Percentiles rank a stretch among this genome's conserved stretches.
phyloP scores from a whole-genome alignment of 2,329 filamentous ascomycete genomes.

The Fusarium sp. region DNA sequence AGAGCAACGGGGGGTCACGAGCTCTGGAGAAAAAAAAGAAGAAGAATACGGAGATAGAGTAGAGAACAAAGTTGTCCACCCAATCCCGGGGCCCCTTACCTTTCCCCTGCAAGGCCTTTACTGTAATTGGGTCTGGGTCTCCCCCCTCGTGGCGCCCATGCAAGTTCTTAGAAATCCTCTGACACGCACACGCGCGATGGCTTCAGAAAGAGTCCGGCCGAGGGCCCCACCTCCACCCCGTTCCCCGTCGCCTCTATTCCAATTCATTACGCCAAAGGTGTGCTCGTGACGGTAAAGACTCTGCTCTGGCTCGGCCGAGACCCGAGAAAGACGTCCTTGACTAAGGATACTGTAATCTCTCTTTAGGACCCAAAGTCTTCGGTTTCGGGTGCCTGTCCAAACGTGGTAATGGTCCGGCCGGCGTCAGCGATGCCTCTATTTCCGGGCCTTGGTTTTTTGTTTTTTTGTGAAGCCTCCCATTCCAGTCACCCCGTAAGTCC shows the following conservation, averaged over 20 bases:
- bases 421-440: slow-evolving; percentile 8
- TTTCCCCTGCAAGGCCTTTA: slow-evolving; percentile 15
- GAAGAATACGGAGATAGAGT: slow-evolving; percentile 19
- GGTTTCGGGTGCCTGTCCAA: neutral
- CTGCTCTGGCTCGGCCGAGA: slow-evolving; percentile 29
- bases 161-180: neutral
- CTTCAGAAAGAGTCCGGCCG: slow-evolving; percentile 17
- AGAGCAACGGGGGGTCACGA: slow-evolving; percentile 20
- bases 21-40: slow-evolving; percentile 5
- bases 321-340: neutral
- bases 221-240: neutral
- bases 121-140: slow-evolving; percentile 7
- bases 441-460: slow-evolving; percentile 1
- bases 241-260: slow-evolving; percentile 6
- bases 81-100: slow-evolving; percentile 13
- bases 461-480: slow-evolving; percentile 16
- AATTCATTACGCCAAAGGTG: slow-evolving; percentile 19
- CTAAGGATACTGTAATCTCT: neutral
- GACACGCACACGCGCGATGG: slow-evolving; percentile 1
- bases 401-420: neutral
- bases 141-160: slow-evolving; percentile 3
- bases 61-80: slow-evolving; percentile 23
- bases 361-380: too few species aligned
- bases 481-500: neutral
- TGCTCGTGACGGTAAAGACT: slow-evolving; percentile 25